These are phyloP conservation scores for Saccharomycopsis sp. DNA, from an alignment of 805 yeast species.

Conservation along the genomic window DNA sequence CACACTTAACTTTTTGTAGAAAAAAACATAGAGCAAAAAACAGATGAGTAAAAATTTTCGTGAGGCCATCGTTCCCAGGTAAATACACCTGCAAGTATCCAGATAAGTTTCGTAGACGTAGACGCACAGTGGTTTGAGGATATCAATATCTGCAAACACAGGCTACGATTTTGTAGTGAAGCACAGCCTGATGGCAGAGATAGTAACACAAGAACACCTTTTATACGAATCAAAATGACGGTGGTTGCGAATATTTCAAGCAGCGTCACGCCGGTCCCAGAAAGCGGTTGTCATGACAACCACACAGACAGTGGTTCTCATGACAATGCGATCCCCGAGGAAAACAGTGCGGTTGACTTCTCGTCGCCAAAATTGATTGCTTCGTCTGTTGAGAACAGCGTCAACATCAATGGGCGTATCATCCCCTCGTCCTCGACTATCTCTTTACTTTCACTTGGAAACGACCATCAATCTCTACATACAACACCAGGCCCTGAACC, in stretches of 20 bases:
- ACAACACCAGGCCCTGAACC: background rate
- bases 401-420: slow-evolving; percentile 14
- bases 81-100: background rate
- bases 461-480: background rate
- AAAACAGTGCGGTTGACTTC: background rate
- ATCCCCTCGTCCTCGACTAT: slow-evolving; percentile 21
- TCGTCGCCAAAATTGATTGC: slow-evolving; percentile 20
- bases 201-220: background rate
- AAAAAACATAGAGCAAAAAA: background rate
- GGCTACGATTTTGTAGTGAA: background rate
- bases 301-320: background rate
- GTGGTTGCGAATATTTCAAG: background rate
- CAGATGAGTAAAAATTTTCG: background rate
- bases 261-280: background rate
- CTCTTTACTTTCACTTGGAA: slow-evolving; percentile 15
- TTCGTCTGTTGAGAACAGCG: slow-evolving; percentile 16
- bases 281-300: background rate
- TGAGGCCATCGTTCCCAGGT: background rate
- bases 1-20: background rate
- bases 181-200: background rate
- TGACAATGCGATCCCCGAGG: background rate
- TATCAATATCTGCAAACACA: no score
- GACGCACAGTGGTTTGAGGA: no score
- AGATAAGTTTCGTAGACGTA: no score
- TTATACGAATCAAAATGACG: background rate